A percentile compares a stretch with the other conserved stretches of the same genome.
Evolutionary conservation across 179 eudicot genomes (phyloP).

Genomic region (Amaranthus tricolor): DNA sequence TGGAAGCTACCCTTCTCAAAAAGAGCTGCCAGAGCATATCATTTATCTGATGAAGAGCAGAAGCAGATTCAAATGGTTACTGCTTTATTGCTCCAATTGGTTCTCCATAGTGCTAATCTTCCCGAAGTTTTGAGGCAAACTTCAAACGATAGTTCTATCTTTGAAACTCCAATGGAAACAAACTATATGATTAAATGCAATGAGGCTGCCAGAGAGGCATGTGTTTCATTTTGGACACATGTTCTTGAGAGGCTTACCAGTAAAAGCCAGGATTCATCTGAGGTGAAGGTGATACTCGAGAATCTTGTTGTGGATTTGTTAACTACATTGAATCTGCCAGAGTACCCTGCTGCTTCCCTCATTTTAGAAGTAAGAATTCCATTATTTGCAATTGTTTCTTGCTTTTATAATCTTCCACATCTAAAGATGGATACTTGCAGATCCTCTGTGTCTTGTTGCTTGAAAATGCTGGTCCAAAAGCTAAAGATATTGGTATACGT

Average conservation of each 20-base stretch:
- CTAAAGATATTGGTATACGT: slow-evolving; percentile 80
- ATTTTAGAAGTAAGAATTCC: slow-evolving; percentile 71
- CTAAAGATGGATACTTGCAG: slow-evolving; percentile 52
- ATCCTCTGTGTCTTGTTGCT: slow-evolving; percentile 95
- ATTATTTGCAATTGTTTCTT: slow-evolving; percentile 13
- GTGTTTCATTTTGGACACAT: slow-evolving; percentile 91
- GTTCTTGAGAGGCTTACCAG: slow-evolving; percentile 81
- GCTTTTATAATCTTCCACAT: slow-evolving; percentile 12
- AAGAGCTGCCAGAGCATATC: slow-evolving; percentile 76
- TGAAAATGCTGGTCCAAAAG: slow-evolving; percentile 94
- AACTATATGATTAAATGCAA: slow-evolving; percentile 60
- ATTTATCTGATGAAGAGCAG: slow-evolving; percentile 95
- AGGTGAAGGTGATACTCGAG: slow-evolving; percentile 75
- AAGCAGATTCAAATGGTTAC: slow-evolving; percentile 90
- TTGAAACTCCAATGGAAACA: slow-evolving; percentile 59
- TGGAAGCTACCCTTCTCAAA: slow-evolving; percentile 82
- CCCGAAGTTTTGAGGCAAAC: slow-evolving; percentile 74
- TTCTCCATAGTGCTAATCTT: slow-evolving; percentile 86
- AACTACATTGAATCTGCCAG: slow-evolving; percentile 82
- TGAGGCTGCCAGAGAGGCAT: slow-evolving; percentile 88
- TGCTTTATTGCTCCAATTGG: slow-evolving; percentile 80
- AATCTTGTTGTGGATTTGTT: slow-evolving; percentile 83
- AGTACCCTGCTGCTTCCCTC: slow-evolving; percentile 89
- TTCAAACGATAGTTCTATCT: slow-evolving; percentile 44
- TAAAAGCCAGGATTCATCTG: slow-evolving; percentile 85